Conservation (phyloP, 805 yeast genomes). For the Kazachstania kunashirensis region DNA sequence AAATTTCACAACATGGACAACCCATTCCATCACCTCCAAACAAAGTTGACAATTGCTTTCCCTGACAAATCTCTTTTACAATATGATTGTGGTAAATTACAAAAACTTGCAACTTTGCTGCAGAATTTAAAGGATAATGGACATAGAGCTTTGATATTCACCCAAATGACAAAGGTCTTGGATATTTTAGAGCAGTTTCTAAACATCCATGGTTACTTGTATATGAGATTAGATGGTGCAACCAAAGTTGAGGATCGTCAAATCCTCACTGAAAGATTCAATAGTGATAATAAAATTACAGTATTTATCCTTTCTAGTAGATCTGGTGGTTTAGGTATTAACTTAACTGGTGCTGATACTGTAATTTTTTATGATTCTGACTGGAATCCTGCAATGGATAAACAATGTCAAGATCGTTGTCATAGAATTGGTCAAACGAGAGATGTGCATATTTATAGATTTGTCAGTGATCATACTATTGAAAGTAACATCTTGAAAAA, state of each 20-base stretch:
- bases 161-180: conserved; percentile 95
- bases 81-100: conserved; percentile 95
- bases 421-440: conserved; percentile 98
- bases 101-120: conserved; percentile 64
- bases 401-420: conserved; percentile 98
- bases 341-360: conserved; percentile 96
- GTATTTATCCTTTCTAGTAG: conserved; percentile 90
- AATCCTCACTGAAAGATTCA: conserved; percentile 83
- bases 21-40: conserved; percentile 75
- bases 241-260: conserved; percentile 97
- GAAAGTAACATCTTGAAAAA: conserved; percentile 89
- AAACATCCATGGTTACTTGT: conserved; percentile 88
- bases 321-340: conserved; percentile 97
- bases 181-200: conserved; percentile 88
- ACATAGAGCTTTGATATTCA: conserved; percentile 89
- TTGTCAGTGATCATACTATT: conserved; percentile 91
- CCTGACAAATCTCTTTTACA: conserved; percentile 90
- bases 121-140: conserved; percentile 76
- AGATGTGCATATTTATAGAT: conserved; percentile 93
- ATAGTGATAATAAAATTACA: conserved; percentile 73
- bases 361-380: conserved; percentile 97
- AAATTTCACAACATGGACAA: conserved; percentile 23
- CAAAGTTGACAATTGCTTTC: conserved; percentile 82
- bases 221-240: conserved; percentile 93
- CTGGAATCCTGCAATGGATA: conserved; percentile 99